Evolutionary conservation across 352 stramenopile genomes (phyloP).

Genomic region (Globisporangium solare): DNA sequence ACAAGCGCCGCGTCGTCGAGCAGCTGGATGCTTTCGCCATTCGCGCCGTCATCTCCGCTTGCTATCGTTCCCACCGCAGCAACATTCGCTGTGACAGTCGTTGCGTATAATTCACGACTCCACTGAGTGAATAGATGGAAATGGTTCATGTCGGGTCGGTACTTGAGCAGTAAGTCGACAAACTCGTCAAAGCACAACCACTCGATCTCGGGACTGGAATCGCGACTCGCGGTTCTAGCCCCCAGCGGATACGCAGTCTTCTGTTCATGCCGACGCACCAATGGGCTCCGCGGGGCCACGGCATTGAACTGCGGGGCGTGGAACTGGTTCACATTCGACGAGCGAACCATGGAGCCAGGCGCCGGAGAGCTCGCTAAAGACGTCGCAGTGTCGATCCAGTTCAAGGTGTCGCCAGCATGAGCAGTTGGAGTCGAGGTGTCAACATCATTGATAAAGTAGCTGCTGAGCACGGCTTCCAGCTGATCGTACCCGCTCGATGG

Average conservation of each 20-base stretch:
- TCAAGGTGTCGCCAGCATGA: neutral
- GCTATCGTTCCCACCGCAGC: neutral
- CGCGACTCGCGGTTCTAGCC: neutral
- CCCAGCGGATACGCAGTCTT: neutral
- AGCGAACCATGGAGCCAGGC: conserved; percentile 19
- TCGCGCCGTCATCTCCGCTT: neutral
- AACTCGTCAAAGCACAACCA: conserved; percentile 64
- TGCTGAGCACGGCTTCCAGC: conserved; percentile 44
- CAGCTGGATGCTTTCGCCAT: conserved; percentile 11
- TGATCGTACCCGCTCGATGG: conserved; percentile 43
- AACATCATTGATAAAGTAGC: conserved; percentile 16
- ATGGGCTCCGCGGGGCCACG: conserved; percentile 39
- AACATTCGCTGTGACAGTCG: conserved; percentile 5
- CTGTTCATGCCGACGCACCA: conserved; percentile 23
- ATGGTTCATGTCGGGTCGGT: conserved; percentile 53
- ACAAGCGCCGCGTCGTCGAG: conserved; percentile 49
- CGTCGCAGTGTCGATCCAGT: neutral
- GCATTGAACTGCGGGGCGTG: conserved; percentile 49
- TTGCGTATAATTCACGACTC: conserved; percentile 47
- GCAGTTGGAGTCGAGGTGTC: neutral
- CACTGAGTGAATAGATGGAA: conserved; percentile 63
- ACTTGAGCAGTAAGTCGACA: conserved; percentile 53
- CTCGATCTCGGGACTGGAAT: neutral
- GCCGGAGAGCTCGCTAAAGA: neutral
- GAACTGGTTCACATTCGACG: conserved; percentile 60